Percentiles rank a stretch among this genome's conserved stretches.
These are phyloP conservation scores for Sphaerulina musiva DNA, from an alignment of 2,329 filamentous ascomycete genomes.

Conservation along the genomic window DNA sequence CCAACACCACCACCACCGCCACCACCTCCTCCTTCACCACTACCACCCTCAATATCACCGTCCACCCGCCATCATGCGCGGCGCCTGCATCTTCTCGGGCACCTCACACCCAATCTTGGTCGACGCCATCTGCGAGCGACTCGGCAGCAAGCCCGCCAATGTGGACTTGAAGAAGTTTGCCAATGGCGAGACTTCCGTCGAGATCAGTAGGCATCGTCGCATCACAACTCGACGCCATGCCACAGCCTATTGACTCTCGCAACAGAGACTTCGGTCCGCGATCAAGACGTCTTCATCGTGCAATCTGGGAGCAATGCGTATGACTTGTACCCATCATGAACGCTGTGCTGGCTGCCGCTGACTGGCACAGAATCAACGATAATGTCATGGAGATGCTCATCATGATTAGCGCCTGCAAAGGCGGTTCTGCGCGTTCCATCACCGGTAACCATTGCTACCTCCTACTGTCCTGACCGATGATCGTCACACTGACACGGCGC, in stretches of 20 bases:
- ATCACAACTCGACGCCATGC: neutral
- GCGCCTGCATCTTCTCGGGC: slow-evolving; percentile 62
- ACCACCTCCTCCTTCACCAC: neutral
- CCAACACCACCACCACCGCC: neutral
- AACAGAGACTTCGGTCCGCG: slow-evolving; percentile 64
- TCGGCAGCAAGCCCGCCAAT: slow-evolving; percentile 54
- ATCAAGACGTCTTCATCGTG: slow-evolving; percentile 98
- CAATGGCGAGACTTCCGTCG: slow-evolving; percentile 64
- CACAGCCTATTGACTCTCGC: slow-evolving; percentile 19
- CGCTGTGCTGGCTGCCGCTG: slow-evolving; percentile 12
- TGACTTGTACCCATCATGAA: slow-evolving; percentile 18
- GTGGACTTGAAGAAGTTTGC: slow-evolving; percentile 60
- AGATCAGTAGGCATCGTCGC: slow-evolving; percentile 48
- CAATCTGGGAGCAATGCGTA: slow-evolving; percentile 85
- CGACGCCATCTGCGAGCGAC: slow-evolving; percentile 59
- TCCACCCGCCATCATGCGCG: slow-evolving; percentile 48
- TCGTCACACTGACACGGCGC: slow-evolving; percentile 1
- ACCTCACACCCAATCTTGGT: slow-evolving; percentile 59
- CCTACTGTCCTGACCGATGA: neutral
- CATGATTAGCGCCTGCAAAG: slow-evolving; percentile 98
- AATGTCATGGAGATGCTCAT: slow-evolving; percentile 83
- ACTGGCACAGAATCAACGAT: slow-evolving; percentile 69
- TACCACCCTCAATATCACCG: neutral
- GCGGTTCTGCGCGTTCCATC: slow-evolving; percentile 91
- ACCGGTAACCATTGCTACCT: slow-evolving; percentile 59